Evolutionary conservation across 2,329 filamentous ascomycete genomes (phyloP).

Genomic region (Lasiodiplodia gonubiensis): DNA sequence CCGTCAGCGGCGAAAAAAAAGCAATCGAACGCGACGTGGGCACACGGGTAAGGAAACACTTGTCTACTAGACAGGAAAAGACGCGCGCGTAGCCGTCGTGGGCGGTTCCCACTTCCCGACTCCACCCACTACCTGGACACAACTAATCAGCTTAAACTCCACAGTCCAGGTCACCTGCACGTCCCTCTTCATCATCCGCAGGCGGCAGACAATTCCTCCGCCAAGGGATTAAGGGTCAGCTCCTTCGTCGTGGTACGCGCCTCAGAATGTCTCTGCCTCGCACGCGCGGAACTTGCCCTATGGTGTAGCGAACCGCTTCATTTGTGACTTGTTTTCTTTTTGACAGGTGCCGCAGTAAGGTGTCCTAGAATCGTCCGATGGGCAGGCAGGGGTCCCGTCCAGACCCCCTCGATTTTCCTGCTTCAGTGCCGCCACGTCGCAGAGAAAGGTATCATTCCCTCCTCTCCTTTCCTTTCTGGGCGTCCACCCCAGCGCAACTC

Average conservation of each 20-base stretch:
- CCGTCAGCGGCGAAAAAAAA: background rate
- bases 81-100: conserved; percentile 14
- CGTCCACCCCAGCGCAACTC: conserved; percentile 13
- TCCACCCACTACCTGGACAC: conserved; percentile 10
- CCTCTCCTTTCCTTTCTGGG: background rate
- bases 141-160: conserved; percentile 13
- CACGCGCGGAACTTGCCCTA: background rate
- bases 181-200: background rate
- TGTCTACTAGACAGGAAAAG: background rate
- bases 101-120: conserved; percentile 20
- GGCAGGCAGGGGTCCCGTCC: background rate
- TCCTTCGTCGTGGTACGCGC: background rate
- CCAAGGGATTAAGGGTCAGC: background rate
- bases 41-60: conserved; percentile 4
- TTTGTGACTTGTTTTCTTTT: conserved; percentile 6
- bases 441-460: conserved; percentile 7
- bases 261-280: conserved; percentile 10
- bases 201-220: background rate
- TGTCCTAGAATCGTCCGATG: conserved; percentile 9
- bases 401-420: background rate
- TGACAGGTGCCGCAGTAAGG: background rate
- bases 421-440: conserved; percentile 3
- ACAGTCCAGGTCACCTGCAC: conserved; percentile 13
- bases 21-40: conserved; percentile 2
- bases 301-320: background rate